phyloP scores from a whole-genome alignment of 2,329 filamentous ascomycete genomes.

The Colletotrichum theobromicola region DNA sequence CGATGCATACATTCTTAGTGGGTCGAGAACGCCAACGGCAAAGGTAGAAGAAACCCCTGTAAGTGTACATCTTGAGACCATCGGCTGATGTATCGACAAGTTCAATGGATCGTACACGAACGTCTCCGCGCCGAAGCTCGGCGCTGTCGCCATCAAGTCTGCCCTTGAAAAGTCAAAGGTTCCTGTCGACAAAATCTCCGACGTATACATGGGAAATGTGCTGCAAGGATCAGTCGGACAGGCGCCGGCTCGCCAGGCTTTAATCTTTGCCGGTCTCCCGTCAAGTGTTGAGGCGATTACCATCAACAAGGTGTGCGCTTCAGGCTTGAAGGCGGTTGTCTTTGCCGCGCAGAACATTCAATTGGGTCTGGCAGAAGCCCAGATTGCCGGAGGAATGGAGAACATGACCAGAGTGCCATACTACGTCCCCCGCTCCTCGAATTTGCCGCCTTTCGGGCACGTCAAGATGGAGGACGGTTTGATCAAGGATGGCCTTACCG shows the following conservation, averaged over 20 bases:
- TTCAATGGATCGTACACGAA: slow-evolving; percentile 92
- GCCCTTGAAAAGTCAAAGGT: slow-evolving; percentile 87
- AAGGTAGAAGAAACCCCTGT: slow-evolving; percentile 64
- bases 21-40: slow-evolving; percentile 85
- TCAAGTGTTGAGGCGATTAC: slow-evolving; percentile 86
- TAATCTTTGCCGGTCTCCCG: slow-evolving; percentile 85
- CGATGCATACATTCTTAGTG: slow-evolving; percentile 94
- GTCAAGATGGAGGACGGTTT: slow-evolving; percentile 89
- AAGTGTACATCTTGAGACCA: neutral
- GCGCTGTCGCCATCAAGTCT: slow-evolving; percentile 88
- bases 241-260: slow-evolving; percentile 88
- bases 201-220: slow-evolving; percentile 98
- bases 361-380: slow-evolving; percentile 84
- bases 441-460: slow-evolving; percentile 85
- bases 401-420: slow-evolving; percentile 96
- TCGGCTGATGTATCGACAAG: slow-evolving; percentile 48
- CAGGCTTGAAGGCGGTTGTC: slow-evolving; percentile 88
- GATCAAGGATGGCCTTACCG: slow-evolving; percentile 93
- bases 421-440: slow-evolving; percentile 83
- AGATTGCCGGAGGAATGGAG: slow-evolving; percentile 96
- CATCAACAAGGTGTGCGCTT: slow-evolving; percentile 98
- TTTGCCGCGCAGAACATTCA: slow-evolving; percentile 95
- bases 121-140: slow-evolving; percentile 86
- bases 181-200: slow-evolving; percentile 79
- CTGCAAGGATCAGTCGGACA: slow-evolving; percentile 85